Evolutionary conservation across 2,329 filamentous ascomycete species (phyloP).

Genomic region (Ascocoryne sarcoides): DNA sequence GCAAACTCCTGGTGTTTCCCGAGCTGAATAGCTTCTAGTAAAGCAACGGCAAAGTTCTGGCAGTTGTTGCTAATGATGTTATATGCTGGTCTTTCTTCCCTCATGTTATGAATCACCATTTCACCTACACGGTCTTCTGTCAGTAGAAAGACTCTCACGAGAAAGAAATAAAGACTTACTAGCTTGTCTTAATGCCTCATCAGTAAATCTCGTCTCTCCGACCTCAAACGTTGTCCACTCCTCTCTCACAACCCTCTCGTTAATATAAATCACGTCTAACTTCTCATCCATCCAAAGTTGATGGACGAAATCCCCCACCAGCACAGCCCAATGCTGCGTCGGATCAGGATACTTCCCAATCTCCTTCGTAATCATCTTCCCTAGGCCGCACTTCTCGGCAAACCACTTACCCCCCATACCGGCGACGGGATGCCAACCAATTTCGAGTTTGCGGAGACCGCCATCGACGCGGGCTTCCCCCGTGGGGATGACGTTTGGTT

Average conservation of each 20-base stretch:
- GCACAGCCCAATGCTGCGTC: constrained; percentile 51
- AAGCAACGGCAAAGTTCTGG: constrained; percentile 44
- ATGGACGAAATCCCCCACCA: constrained; percentile 47
- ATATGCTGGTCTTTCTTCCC: constrained; percentile 40
- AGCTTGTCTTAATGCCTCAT: constrained; percentile 41
- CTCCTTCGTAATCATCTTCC: constrained; percentile 46
- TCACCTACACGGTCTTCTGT: constrained; percentile 33
- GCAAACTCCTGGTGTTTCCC: constrained; percentile 42
- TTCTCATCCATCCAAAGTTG: constrained; percentile 55
- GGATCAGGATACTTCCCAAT: constrained; percentile 48
- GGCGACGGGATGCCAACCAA: constrained; percentile 51
- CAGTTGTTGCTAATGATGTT: constrained; percentile 54
- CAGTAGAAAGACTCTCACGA: background rate
- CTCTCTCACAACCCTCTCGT: constrained; percentile 36
- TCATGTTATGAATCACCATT: constrained; percentile 43
- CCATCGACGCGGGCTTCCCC: constrained; percentile 32
- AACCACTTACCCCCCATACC: constrained; percentile 50
- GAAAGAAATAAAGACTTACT: constrained; percentile 34
- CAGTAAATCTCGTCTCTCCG: constrained; percentile 45
- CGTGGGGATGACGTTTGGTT: constrained; percentile 36
- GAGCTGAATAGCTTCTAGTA: constrained; percentile 46
- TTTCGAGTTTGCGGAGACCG: constrained; percentile 36
- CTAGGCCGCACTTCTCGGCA: constrained; percentile 45
- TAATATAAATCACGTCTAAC: constrained; percentile 48
- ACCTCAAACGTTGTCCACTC: constrained; percentile 44